Conservation (phyloP, 2,329 filamentous ascomycete species). For the Arthrobotrys sphaeroides region DNA sequence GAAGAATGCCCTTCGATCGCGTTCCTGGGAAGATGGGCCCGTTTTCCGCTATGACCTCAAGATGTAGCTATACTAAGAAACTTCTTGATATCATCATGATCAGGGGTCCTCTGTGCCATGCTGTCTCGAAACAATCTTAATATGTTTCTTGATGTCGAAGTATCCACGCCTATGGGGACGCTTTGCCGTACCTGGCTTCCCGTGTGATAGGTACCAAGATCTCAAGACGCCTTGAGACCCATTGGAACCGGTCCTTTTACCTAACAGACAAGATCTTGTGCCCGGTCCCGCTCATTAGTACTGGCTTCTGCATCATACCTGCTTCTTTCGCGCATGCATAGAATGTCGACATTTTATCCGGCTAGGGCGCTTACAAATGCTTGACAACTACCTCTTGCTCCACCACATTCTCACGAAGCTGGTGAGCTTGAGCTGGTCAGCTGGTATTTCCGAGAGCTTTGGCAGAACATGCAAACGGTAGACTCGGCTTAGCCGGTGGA, state of each 20-base stretch:
- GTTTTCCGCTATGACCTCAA: conserved; percentile 6
- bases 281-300: background rate
- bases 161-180: too few relatives aligned
- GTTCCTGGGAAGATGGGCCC: background rate
- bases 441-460: background rate
- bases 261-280: background rate
- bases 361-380: conserved; percentile 10
- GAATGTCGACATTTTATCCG: conserved; percentile 16
- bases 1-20: too few relatives aligned
- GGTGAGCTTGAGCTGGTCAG: background rate
- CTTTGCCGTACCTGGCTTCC: too few relatives aligned
- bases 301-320: background rate
- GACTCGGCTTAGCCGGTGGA: background rate
- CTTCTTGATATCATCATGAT: too few relatives aligned
- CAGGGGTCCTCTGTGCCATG: too few relatives aligned
- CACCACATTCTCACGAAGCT: background rate
- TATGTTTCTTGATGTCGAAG: too few relatives aligned
- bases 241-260: background rate
- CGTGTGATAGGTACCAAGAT: conserved; percentile 10
- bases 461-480: too few relatives aligned
- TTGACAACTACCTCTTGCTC: background rate
- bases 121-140: too few relatives aligned
- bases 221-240: background rate
- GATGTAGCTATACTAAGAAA: background rate
- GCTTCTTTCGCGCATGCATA: background rate